These are phyloP conservation scores for Termitomyces eurrhizus DNA, from an alignment of 768 basidiomycete genomes.

Conservation along the genomic window DNA sequence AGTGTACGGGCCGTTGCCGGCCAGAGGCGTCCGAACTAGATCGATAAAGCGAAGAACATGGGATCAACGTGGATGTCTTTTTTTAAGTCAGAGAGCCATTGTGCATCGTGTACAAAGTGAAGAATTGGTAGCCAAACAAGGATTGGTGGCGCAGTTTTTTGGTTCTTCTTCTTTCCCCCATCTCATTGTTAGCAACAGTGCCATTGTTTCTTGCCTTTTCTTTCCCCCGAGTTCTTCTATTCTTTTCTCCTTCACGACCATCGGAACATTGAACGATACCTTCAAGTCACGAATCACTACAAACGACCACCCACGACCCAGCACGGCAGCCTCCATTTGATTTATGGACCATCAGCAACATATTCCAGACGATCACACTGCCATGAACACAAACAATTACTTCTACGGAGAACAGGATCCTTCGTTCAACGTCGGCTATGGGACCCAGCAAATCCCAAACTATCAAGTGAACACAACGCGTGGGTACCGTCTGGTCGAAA, in stretches of 20 bases:
- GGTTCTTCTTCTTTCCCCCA: conserved; percentile 20
- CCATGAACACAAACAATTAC: conserved; percentile 39
- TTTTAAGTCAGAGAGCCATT: conserved; percentile 10
- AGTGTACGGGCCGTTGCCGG: conserved; percentile 2
- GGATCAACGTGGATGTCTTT: conserved; percentile 1
- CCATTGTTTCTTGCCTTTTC: conserved; percentile 27
- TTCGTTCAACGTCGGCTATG: conserved; percentile 48
- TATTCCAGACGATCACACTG: conserved; percentile 47
- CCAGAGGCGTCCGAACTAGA: conserved; percentile 1
- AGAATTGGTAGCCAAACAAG: conserved; percentile 22
- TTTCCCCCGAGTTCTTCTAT: conserved; percentile 24
- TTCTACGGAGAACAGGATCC: conserved; percentile 58
- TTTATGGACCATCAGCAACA: conserved; percentile 39
- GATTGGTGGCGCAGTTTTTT: conserved; percentile 24
- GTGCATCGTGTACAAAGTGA: conserved; percentile 21
- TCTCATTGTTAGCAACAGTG: conserved; percentile 16
- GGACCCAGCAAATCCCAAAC: conserved; percentile 47
- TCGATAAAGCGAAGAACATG: conserved; percentile 7
- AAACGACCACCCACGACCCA: conserved; percentile 20
- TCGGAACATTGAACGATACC: conserved; percentile 24
- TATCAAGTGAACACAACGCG: conserved; percentile 66
- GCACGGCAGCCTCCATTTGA: conserved; percentile 25
- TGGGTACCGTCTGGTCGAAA: conserved; percentile 53
- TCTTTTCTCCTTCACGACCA: conserved; percentile 33
- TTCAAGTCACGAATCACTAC: conserved; percentile 20